Conservation (phyloP, 139 green algal genomes). For the Chlorella sp. region DNA sequence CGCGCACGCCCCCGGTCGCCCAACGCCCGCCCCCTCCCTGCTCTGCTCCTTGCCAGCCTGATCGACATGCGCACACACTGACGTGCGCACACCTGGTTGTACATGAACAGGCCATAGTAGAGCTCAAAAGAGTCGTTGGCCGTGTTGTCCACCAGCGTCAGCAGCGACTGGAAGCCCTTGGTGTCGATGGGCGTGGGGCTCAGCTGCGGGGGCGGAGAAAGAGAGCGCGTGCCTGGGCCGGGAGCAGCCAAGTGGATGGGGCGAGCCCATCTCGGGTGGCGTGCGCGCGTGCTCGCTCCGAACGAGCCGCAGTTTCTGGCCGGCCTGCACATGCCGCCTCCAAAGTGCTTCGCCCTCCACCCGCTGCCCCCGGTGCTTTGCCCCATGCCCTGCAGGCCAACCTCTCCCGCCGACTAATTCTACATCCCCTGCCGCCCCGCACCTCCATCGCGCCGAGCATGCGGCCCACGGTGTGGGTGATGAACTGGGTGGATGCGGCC, state of each 20-base stretch:
- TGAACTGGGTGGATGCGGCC: slow-evolving; percentile 95
- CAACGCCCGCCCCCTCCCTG: not conserved
- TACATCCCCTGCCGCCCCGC: too few species aligned
- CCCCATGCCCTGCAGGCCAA: too few species aligned
- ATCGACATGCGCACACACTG: not conserved
- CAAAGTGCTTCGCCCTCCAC: too few species aligned
- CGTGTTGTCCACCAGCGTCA: slow-evolving; percentile 97
- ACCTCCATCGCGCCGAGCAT: slow-evolving; percentile 77
- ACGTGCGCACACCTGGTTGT: slow-evolving; percentile 77
- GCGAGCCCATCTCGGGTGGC: too few species aligned
- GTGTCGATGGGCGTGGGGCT: slow-evolving; percentile 91
- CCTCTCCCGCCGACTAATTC: too few species aligned
- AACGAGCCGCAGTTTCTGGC: too few species aligned
- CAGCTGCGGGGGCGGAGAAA: slow-evolving; percentile 4
- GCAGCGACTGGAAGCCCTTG: slow-evolving; percentile 91
- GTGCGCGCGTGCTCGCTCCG: too few species aligned
- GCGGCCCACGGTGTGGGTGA: slow-evolving; percentile 96
- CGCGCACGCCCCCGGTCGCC: not conserved
- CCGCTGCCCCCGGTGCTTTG: too few species aligned
- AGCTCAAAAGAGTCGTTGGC: slow-evolving; percentile 98
- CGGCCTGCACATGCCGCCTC: too few species aligned
- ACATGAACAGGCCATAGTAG: slow-evolving; percentile 99
- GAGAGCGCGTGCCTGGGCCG: too few species aligned
- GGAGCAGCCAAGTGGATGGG: too few species aligned
- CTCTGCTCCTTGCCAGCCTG: not conserved